phyloP scores from a whole-genome alignment of 2,329 filamentous ascomycete species.

The Blastomyces parvus region DNA sequence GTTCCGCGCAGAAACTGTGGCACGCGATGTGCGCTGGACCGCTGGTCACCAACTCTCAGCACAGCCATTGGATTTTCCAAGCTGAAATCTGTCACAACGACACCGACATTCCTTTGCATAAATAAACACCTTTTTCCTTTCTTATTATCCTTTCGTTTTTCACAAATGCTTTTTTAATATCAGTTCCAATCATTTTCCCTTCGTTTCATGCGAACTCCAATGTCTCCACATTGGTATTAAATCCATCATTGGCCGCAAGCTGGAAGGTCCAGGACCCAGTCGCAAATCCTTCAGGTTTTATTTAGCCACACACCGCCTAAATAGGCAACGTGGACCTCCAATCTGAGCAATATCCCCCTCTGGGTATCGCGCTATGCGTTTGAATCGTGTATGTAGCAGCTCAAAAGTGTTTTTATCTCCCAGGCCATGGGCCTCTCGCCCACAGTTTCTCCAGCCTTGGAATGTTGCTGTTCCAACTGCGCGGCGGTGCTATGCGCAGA shows the following conservation, averaged over 20 bases:
- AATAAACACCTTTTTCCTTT: neutral
- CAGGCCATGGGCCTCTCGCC: slow-evolving; percentile 8
- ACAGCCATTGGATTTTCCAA: neutral
- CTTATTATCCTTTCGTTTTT: neutral
- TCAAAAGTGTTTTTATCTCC: slow-evolving; percentile 6
- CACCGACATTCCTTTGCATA: neutral
- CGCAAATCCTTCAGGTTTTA: neutral
- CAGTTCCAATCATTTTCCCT: neutral
- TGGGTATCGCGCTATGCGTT: slow-evolving; percentile 11
- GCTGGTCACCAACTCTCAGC: neutral
- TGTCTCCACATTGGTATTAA: neutral
- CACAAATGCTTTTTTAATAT: neutral
- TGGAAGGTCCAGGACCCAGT: neutral
- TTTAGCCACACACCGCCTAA: neutral
- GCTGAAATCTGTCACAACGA: neutral
- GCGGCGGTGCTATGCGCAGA: slow-evolving; percentile 15
- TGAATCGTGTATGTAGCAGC: slow-evolving; percentile 7
- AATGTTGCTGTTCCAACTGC: neutral
- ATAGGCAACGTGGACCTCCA: neutral
- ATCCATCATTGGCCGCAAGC: neutral
- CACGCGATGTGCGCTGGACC: neutral
- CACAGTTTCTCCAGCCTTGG: slow-evolving; percentile 8
- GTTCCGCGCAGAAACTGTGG: neutral
- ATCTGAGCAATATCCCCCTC: neutral
- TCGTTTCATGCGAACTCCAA: slow-evolving; percentile 1